Evolutionary conservation across 2,329 filamentous ascomycete genomes (phyloP), one percentile per base, ranked within the genome.

Genomic region (Colletotrichum sp.): DNA sequence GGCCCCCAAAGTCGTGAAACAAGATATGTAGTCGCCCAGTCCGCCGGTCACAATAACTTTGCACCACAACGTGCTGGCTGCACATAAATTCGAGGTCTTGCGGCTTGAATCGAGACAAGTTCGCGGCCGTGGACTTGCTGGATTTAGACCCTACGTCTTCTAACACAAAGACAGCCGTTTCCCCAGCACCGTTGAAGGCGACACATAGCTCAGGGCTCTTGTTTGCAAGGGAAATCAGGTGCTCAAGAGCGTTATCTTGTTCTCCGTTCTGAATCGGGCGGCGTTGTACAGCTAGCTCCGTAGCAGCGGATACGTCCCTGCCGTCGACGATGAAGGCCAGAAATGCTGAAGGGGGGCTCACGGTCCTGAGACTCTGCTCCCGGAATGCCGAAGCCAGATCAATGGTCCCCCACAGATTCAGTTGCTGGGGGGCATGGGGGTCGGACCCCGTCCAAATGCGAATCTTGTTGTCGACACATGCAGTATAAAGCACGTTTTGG

Each of bases 101-200:
- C 2, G 89, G 90, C 80, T 94, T 92, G 30, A 96, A 91, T 80
- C 98, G 94, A 2, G 95, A 92, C 79, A 98, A 93, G 81, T 97
- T 98, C n/a, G 96, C 91, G 77, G 93, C 92, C 32, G 92, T 89
- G 6, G 90, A 88, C 75, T 91, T 91, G 78, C 91, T 92, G 36
- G 89, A 87, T 81, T 93, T 95, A 79, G 91, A 93, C 43, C 94
- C 93, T 24, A 98, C 91, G 81, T 96, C 96, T 83, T 99, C 96
- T 72, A 99, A 86, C 1, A 95, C 96, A 95, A 96, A 98, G 0
- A 95, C 95, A 55, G 95, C 96, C 94, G 99, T 95, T 78, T 93
- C 93, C 2, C 96, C 96, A 64, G 90, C 88, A n/a, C 93, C 93
- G 83, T 99, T 95, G 64, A 98, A 88, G 10, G 96, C 92, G 28